Base-by-base conservation (phyloP, 2,329 filamentous ascomycete genomes). In the Huntiella omanensis region DNA sequence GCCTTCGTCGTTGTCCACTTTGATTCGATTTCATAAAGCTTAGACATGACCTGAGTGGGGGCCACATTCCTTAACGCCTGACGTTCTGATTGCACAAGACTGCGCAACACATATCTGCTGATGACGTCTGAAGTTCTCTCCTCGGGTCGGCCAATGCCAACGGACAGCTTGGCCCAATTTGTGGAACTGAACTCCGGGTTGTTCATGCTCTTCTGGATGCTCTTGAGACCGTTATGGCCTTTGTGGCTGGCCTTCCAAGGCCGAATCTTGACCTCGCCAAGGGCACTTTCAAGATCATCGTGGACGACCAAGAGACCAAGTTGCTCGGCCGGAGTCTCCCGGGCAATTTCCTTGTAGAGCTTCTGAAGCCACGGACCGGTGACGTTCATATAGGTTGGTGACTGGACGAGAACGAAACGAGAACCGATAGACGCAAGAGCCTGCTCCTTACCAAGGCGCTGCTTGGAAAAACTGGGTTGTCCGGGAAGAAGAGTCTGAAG, bases 71-170 rank as follows among this genome's bases (percentile, higher is more conserved):
- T 67, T 38, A 84, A 59, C 11, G 64, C 58, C 15, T 58, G 57
- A 56, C 65, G 64, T 56, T 83, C 70, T 8, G 58, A 54, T 5
- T 54, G 52, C 7, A 67, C 70, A 67, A 91, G 77, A 55, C 75
- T 74, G 48, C 68, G 68, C 53, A 96, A 63, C 38, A 96, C 87
- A 64, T 88, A 93, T 17, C 73, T 65, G 38, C 78, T 73, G 7
- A 96, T 86, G 2, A 73, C 73, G 35, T 65, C 63, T 16, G 68
- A 65, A 43, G 84, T 77, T 52, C 86, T 69, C 51, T 71, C 78
- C 40, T 64, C 66, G 0, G 88, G 88, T 40, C 91, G 66, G n/a
- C 84, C 87, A 62, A 96, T 94, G 0, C 91, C 91, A 10, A 96
- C 65, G 0, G 82, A 79, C 43, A 96, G 73, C 49, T 83, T 68